phyloP scores from a whole-genome alignment of 371 early-diverging fungal genomes.

The Mycotypha africana region DNA sequence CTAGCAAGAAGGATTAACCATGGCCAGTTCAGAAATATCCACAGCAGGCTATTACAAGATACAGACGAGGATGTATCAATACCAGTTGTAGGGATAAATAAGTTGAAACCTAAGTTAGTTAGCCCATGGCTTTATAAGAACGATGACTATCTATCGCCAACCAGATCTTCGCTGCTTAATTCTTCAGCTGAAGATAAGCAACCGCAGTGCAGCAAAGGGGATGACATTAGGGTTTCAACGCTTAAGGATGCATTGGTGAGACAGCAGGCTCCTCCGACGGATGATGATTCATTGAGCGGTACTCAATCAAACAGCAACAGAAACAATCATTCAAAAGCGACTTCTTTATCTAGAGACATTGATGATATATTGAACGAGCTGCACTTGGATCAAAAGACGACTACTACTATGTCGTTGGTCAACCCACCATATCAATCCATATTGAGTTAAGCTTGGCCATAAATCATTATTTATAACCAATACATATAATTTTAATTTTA shows the following conservation, averaged over 20 bases:
- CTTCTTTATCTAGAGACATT: conserved; percentile 1
- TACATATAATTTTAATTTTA: too few relatives aligned
- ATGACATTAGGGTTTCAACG: conserved; percentile 35
- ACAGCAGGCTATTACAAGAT: background rate
- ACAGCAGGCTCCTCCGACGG: background rate
- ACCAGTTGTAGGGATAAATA: background rate
- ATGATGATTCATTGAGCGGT: conserved; percentile 7
- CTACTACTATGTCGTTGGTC: conserved; percentile 14
- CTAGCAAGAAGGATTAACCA: background rate
- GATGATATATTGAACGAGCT: conserved; percentile 6
- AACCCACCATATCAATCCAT: conserved; percentile 18
- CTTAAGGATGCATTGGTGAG: conserved; percentile 32
- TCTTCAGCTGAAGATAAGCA: background rate
- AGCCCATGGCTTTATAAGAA: conserved; percentile 13
- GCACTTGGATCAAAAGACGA: background rate
- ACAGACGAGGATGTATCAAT: background rate
- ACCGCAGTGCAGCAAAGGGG: too few relatives aligned
- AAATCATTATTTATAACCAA: too few relatives aligned
- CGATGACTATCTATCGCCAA: background rate
- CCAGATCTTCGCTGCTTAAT: background rate
- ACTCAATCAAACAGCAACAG: background rate
- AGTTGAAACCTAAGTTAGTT: conserved; percentile 8
- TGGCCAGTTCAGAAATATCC: background rate
- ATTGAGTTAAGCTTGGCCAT: too few relatives aligned
- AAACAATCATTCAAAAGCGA: conserved; percentile 2